A percentile compares a stretch with the other conserved stretches of the same genome.
These are phyloP conservation scores for Chaetothyriales sp. DNA, from an alignment of 2,329 filamentous ascomycete species.

Conservation along the genomic window DNA sequence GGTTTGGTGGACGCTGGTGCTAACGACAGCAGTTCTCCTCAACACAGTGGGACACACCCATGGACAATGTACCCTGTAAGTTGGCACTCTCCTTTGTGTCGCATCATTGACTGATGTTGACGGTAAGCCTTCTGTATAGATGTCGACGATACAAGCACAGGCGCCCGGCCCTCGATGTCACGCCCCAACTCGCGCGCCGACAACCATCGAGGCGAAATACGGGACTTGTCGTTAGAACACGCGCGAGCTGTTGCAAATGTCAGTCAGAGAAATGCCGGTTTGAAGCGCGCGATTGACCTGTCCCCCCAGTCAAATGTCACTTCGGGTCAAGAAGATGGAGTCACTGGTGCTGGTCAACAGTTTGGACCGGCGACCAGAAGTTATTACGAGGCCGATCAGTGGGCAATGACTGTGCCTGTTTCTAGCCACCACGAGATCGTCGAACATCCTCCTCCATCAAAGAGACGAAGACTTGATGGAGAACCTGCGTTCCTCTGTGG, in stretches of 20 bases:
- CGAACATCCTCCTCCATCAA: conserved; percentile 39
- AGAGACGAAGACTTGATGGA: conserved; percentile 34
- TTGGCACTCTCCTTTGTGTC: background rate
- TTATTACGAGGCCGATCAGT: conserved; percentile 40
- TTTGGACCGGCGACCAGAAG: conserved; percentile 44
- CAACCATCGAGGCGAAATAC: conserved; percentile 19
- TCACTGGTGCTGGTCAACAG: conserved; percentile 29
- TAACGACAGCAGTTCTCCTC: conserved; percentile 1
- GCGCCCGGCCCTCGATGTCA: conserved; percentile 28
- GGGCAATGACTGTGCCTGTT: conserved; percentile 42
- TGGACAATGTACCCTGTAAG: conserved; percentile 17
- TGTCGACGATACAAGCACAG: conserved; percentile 24
- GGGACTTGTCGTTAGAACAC: conserved; percentile 20
- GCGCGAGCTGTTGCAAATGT: conserved; percentile 18
- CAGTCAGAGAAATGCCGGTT: conserved; percentile 23
- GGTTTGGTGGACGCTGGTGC: background rate
- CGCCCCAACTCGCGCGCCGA: conserved; percentile 35
- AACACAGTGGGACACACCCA: conserved; percentile 11
- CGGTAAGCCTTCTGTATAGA: conserved; percentile 23
- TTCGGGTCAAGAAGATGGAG: conserved; percentile 42
- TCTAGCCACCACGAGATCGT: conserved; percentile 38
- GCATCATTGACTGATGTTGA: conserved; percentile 6
- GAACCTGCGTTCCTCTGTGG: conserved; percentile 47
- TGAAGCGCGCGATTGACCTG: conserved; percentile 35
- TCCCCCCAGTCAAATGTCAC: conserved; percentile 28